Conservation (phyloP, 352 stramenopile species). For the Elongisporangium undulatum region DNA sequence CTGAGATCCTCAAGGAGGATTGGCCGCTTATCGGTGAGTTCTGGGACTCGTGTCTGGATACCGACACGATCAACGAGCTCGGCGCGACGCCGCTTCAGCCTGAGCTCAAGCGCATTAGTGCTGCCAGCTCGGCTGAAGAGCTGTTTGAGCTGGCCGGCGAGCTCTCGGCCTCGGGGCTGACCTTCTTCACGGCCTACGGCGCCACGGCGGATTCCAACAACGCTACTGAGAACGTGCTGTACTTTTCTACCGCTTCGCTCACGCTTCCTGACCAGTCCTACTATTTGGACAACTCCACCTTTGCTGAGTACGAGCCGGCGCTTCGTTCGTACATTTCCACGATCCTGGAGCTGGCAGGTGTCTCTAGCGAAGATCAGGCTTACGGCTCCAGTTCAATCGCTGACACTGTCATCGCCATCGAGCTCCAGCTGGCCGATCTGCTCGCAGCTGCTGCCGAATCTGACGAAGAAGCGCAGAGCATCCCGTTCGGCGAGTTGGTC, state of each 20-base stretch:
- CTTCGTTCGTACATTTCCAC: slow-evolving; percentile 31
- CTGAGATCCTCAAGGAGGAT: slow-evolving; percentile 57
- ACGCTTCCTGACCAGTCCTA: slow-evolving; percentile 87
- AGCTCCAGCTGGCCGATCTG: slow-evolving; percentile 48
- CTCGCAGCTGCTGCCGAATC: background rate
- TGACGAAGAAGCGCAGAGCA: background rate
- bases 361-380: slow-evolving; percentile 1
- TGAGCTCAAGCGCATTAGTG: slow-evolving; percentile 30
- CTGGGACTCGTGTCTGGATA: slow-evolving; percentile 67
- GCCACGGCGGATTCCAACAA: slow-evolving; percentile 65
- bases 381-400: background rate
- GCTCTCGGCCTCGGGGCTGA: slow-evolving; percentile 34
- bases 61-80: slow-evolving; percentile 32
- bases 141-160: slow-evolving; percentile 34
- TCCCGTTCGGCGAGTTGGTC: background rate
- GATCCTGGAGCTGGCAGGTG: slow-evolving; percentile 29
- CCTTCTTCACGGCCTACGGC: slow-evolving; percentile 64
- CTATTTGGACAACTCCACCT: slow-evolving; percentile 65
- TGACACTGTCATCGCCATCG: slow-evolving; percentile 57
- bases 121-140: slow-evolving; percentile 23
- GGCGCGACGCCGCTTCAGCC: slow-evolving; percentile 35
- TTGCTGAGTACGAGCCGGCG: slow-evolving; percentile 23
- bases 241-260: slow-evolving; percentile 72
- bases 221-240: slow-evolving; percentile 59
- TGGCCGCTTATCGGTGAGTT: slow-evolving; percentile 56